Base-by-base conservation (phyloP, 805 yeast genomes). In the Saccharomyces paradoxus region DNA sequence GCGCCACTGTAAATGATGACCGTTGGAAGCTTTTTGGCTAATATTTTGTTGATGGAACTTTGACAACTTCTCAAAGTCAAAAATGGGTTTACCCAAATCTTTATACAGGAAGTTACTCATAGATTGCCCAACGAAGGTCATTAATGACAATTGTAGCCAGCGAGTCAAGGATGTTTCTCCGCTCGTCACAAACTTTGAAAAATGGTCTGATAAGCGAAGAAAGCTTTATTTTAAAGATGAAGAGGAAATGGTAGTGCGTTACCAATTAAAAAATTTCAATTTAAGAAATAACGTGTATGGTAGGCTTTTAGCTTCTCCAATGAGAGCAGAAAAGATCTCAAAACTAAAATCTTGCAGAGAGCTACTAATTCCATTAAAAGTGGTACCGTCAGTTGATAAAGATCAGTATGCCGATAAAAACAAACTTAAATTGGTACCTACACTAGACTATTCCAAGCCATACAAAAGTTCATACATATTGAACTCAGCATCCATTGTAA, bases 331-430 rank as follows among this genome's bases (percentile, higher is more conserved):
- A 14, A 60, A 70, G 12, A 44, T 65, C 0, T 63, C 77, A 0
- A 64, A 76, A 41, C 54, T 69, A 0, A 67, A 68, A 10, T 57
- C 74, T 4, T 83, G 83, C 0, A 63, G 71, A 28, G 73, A 72
- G 9, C 54, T 77, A 7, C 57, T 78, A 48, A 55, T 70, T 0
- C 74, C 71, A 22, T 51, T 77, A 67, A 71, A 32, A 46, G 63
- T 12, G 64, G 54, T 31, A 55, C 54, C 44, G 2, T 6, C 22
- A 21, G 24, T 27, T 60, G 17, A 60, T 60, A 22, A 46, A 56
- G 22, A 51, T 28, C 12, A 10, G 55, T 0, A 30, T 55, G 46
- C 29, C 55, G n/a, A 56, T 24, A 52, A 54, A 46, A 58, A 57
- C 53, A 55, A 29, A 21, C 58, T 31, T 50, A 54, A 41, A 31